A percentile compares a stretch with the other conserved stretches of the same genome.
Conservation (phyloP, 257 asterid species). For the Marsdenia floribunda region DNA sequence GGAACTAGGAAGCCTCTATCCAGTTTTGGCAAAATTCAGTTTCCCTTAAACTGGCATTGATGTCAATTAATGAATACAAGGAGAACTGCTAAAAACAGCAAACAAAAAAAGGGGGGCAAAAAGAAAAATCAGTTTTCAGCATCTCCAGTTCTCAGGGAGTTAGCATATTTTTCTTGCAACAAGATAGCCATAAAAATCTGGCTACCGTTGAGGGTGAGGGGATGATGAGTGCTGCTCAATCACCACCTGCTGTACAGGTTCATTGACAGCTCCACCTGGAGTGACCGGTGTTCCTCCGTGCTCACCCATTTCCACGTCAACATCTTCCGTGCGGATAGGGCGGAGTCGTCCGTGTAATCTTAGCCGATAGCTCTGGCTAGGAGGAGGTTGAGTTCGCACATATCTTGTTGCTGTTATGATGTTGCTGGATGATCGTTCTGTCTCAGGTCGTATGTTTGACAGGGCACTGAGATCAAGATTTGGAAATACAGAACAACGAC, state of each 20-base stretch:
- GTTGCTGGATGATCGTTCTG: constrained; percentile 45
- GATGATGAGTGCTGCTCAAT: constrained; percentile 32
- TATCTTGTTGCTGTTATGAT: constrained; percentile 56
- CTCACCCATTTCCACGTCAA: constrained; percentile 29
- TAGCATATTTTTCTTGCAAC: not conserved
- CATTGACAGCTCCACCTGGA: constrained; percentile 20
- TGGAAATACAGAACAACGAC: constrained; percentile 94
- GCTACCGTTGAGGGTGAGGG: constrained; percentile 19
- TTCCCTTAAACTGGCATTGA: not conserved
- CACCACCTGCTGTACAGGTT: constrained; percentile 37
- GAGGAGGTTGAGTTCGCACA: constrained; percentile 61
- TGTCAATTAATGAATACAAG: constrained; percentile 8
- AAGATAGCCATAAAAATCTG: not conserved
- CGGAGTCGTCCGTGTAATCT: constrained; percentile 81
- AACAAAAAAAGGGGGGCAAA: not conserved
- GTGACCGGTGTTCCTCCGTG: constrained; percentile 25
- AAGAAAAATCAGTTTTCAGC: constrained; percentile 2
- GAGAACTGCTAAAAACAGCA: not conserved
- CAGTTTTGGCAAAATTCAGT: not conserved
- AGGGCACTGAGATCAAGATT: constrained; percentile 88
- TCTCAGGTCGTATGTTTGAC: constrained; percentile 63
- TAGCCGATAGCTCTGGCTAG: constrained; percentile 71
- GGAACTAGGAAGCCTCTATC: not conserved
- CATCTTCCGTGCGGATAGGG: constrained; percentile 44
- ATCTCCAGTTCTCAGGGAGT: not conserved